A percentile compares a stretch with the other conserved stretches of the same genome.
Conservation (phyloP, 106 monocot species). For the Dendrobium chrysotoxum region DNA sequence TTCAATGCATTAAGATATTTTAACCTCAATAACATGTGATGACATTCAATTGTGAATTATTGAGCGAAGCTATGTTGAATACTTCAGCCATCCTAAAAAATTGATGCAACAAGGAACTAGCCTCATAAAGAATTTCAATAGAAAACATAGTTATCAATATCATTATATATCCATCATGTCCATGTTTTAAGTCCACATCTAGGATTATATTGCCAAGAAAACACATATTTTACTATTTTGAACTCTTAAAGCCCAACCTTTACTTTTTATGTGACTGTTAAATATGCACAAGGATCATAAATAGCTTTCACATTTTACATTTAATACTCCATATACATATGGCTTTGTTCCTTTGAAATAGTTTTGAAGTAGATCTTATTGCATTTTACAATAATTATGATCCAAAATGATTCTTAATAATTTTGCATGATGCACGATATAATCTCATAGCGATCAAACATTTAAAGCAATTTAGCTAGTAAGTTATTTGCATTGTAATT, state of each 20-base stretch:
- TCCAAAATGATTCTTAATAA: not conserved
- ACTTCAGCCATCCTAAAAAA: not conserved
- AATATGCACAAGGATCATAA: not conserved
- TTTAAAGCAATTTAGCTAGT: not conserved
- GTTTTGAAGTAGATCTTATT: not conserved
- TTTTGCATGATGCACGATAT: not conserved
- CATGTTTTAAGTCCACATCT: not conserved
- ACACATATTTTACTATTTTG: not conserved
- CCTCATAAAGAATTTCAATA: not conserved
- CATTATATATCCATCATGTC: not conserved
- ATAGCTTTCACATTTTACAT: not conserved
- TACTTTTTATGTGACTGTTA: not conserved
- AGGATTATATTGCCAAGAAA: not conserved
- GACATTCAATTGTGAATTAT: not conserved
- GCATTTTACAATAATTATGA: not conserved
- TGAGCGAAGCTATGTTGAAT: not conserved
- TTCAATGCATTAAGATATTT: slow-evolving; percentile 2
- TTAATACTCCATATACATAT: not conserved
- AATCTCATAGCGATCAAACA: not conserved
- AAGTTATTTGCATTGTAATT: not conserved
- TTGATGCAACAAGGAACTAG: slow-evolving; percentile 1
- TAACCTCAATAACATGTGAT: not conserved
- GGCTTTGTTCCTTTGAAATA: not conserved
- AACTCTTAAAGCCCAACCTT: not conserved
- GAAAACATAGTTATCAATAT: not conserved